Evolutionary conservation across 441 rosid genomes (phyloP).

Genomic region (Euphorbia schlechtendalii): DNA sequence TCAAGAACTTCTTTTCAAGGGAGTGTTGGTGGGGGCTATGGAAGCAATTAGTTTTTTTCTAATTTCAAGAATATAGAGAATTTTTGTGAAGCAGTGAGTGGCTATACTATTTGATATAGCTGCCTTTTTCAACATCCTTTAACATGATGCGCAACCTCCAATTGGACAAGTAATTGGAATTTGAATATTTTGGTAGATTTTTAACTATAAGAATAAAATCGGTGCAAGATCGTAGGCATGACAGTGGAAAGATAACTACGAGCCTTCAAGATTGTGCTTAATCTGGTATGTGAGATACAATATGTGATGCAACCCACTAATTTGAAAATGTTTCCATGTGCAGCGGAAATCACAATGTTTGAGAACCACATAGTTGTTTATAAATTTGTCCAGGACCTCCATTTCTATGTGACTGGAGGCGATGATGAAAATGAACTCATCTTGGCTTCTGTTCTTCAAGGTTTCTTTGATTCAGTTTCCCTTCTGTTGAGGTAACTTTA

Average conservation of each 20-base stretch:
- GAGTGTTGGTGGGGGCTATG: no score
- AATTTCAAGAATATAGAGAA: neutral
- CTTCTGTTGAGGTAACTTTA: slow-evolving; percentile 64
- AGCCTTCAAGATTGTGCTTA: slow-evolving; percentile 1
- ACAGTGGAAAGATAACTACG: neutral
- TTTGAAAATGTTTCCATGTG: slow-evolving; percentile 15
- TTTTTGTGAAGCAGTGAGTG: neutral
- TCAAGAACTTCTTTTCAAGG: neutral
- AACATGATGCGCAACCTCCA: neutral
- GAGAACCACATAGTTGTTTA: slow-evolving; percentile 48
- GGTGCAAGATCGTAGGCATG: neutral
- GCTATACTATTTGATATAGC: neutral
- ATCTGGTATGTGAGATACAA: neutral
- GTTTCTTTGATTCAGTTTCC: slow-evolving; percentile 72
- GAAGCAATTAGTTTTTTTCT: neutral
- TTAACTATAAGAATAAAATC: neutral
- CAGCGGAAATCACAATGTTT: slow-evolving; percentile 60
- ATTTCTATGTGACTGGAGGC: slow-evolving; percentile 65
- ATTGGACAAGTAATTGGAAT: slow-evolving; percentile 1
- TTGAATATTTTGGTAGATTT: neutral
- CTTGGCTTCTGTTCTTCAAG: slow-evolving; percentile 81
- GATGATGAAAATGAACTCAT: slow-evolving; percentile 79
- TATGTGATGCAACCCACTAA: neutral
- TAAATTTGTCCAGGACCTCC: slow-evolving; percentile 60
- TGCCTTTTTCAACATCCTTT: neutral